Conservation (phyloP, 805 yeast genomes). For the Saccharomycopsis vini region DNA sequence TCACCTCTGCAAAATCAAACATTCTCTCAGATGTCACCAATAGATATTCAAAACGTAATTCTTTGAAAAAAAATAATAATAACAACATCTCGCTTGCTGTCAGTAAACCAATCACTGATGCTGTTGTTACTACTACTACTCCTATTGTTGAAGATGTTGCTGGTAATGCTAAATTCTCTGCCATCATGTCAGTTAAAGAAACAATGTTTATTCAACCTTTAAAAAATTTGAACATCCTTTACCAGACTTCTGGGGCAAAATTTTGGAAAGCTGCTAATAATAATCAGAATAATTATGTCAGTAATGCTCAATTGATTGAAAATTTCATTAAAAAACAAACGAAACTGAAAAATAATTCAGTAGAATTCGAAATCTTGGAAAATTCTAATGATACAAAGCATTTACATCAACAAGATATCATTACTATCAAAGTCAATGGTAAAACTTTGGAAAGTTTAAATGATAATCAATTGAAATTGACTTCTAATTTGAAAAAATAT, state of each 20-base stretch:
- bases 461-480: not conserved
- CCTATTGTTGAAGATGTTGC: no score
- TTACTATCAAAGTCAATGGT: no score
- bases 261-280: no score
- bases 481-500: not conserved
- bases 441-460: not conserved
- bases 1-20: not conserved
- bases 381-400: no score
- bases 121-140: not conserved
- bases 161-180: no score
- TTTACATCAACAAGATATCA: no score
- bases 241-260: not conserved
- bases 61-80: no score
- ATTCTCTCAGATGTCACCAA: conserved; percentile 13
- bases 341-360: no score
- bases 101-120: not conserved
- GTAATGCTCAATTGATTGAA: not conserved
- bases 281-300: no score
- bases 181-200: no score
- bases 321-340: not conserved
- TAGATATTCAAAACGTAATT: not conserved
- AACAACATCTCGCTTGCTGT: not conserved
- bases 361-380: no score
- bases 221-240: not conserved
- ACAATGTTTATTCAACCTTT: no score